These are phyloP conservation scores for Yarrowia osloensis DNA, from an alignment of 805 yeast species.

Conservation along the genomic window DNA sequence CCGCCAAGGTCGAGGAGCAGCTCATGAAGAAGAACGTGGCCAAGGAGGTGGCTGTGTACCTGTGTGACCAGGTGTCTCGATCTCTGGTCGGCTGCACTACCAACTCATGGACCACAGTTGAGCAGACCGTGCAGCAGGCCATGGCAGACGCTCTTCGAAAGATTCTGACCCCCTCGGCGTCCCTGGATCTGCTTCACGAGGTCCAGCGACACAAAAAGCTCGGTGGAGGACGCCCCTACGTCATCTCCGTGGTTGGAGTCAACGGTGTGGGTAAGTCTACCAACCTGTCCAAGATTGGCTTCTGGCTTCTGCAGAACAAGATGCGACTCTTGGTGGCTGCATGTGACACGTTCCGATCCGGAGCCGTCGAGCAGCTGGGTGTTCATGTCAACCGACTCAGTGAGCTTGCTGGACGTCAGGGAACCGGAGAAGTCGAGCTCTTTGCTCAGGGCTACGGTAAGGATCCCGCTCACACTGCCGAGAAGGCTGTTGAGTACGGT, in stretches of 20 bases:
- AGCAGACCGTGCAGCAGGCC: slow-evolving; percentile 62
- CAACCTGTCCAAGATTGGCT: slow-evolving; percentile 88
- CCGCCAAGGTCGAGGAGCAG: slow-evolving; percentile 69
- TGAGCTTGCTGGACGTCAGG: slow-evolving; percentile 58
- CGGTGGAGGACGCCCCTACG: slow-evolving; percentile 61
- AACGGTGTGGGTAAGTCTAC: slow-evolving; percentile 98
- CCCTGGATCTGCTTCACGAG: slow-evolving; percentile 82
- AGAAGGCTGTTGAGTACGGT: slow-evolving; percentile 83
- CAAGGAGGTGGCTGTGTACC: slow-evolving; percentile 76
- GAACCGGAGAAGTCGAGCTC: slow-evolving; percentile 61
- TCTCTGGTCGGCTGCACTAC: slow-evolving; percentile 73
- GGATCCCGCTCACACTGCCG: slow-evolving; percentile 94
- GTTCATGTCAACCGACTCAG: slow-evolving; percentile 88
- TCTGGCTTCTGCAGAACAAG: slow-evolving; percentile 91
- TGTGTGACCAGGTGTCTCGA: slow-evolving; percentile 68
- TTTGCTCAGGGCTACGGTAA: slow-evolving; percentile 97
- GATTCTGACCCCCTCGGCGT: slow-evolving; percentile 86
- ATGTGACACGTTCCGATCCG: slow-evolving; percentile 96
- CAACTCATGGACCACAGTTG: slow-evolving; percentile 71
- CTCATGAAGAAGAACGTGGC: slow-evolving; percentile 86
- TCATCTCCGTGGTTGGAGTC: slow-evolving; percentile 96
- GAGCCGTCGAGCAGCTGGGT: slow-evolving; percentile 96
- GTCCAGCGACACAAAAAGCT: slow-evolving; percentile 53
- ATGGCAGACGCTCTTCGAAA: slow-evolving; percentile 62
- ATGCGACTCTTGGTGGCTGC: slow-evolving; percentile 88